These are phyloP conservation scores for Isoetes engelmannii DNA, from an alignment of 83 land plant genomes.

Conservation along the genomic window DNA sequence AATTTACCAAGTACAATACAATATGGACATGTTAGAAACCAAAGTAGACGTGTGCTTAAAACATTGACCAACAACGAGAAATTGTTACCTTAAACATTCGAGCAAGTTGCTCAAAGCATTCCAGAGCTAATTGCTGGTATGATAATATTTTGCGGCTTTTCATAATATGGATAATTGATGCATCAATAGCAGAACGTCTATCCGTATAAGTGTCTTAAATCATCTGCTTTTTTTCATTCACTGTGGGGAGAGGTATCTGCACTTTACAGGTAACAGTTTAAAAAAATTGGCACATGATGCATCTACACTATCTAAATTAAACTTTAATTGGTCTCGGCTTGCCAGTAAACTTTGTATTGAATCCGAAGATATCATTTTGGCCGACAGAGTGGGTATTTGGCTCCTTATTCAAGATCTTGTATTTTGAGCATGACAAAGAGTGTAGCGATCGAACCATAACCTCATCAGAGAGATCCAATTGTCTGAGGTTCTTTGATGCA, in stretches of 20 bases:
- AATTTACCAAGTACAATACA: too few species aligned
- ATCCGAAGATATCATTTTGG: constrained; percentile 1
- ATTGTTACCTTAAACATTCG: too few species aligned
- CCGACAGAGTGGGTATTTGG: background rate
- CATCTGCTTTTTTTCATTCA: constrained; percentile 8
- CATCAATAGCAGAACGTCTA: background rate
- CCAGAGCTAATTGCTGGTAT: too few species aligned
- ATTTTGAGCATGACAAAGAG: constrained; percentile 12
- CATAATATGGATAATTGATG: too few species aligned
- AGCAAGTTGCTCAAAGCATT: too few species aligned
- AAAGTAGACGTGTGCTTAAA: too few species aligned
- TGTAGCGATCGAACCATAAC: constrained; percentile 1
- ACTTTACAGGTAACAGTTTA: background rate
- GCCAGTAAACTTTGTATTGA: constrained; percentile 9
- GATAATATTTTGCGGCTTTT: too few species aligned
- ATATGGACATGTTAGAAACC: too few species aligned
- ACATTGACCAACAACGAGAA: too few species aligned
- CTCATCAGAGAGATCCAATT: background rate
- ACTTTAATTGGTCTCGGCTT: constrained; percentile 3
- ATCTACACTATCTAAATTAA: background rate
- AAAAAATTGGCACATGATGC: background rate
- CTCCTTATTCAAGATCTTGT: constrained; percentile 8
- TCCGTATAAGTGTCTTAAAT: constrained; percentile 1
- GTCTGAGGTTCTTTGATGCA: constrained; percentile 8
- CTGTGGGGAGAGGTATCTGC: constrained; percentile 8